These are phyloP conservation scores for Bocquillonia castaneifolia DNA, from an alignment of 441 rosid genomes.

Conservation along the genomic window DNA sequence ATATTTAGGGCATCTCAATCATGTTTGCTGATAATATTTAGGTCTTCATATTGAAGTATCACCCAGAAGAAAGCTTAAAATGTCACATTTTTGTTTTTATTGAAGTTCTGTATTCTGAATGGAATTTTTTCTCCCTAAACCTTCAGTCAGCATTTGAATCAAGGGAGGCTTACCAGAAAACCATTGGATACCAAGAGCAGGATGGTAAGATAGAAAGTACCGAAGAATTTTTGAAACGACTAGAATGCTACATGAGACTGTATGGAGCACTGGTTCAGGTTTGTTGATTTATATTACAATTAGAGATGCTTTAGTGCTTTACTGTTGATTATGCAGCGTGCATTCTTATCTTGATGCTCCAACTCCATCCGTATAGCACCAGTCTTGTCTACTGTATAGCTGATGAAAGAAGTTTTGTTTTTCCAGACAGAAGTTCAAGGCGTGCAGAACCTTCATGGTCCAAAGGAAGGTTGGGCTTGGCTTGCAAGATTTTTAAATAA, in stretches of 20 bases:
- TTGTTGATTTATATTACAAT: constrained; percentile 15
- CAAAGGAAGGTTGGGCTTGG: constrained; percentile 90
- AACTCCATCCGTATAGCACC: background rate
- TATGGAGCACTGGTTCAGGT: constrained; percentile 96
- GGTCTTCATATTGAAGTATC: background rate
- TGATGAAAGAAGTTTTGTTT: constrained; percentile 20
- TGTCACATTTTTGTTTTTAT: background rate
- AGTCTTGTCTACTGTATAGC: background rate
- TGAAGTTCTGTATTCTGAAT: background rate
- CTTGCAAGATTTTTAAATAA: constrained; percentile 63
- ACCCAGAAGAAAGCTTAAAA: background rate
- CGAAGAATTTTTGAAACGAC: constrained; percentile 43
- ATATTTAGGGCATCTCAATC: background rate
- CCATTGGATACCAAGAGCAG: constrained; percentile 44
- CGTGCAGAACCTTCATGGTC: constrained; percentile 54
- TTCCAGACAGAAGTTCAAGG: constrained; percentile 60
- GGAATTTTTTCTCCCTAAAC: background rate
- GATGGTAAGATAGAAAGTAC: constrained; percentile 49
- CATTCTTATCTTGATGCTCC: constrained; percentile 2
- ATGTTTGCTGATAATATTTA: background rate
- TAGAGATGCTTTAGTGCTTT: background rate
- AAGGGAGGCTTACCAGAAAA: constrained; percentile 49
- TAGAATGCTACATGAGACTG: constrained; percentile 64
- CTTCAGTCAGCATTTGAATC: constrained; percentile 66
- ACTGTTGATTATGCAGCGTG: background rate